These are phyloP conservation scores for Trichoderma citrinoviride DNA, from an alignment of 2,329 filamentous ascomycete genomes.

Conservation along the genomic window DNA sequence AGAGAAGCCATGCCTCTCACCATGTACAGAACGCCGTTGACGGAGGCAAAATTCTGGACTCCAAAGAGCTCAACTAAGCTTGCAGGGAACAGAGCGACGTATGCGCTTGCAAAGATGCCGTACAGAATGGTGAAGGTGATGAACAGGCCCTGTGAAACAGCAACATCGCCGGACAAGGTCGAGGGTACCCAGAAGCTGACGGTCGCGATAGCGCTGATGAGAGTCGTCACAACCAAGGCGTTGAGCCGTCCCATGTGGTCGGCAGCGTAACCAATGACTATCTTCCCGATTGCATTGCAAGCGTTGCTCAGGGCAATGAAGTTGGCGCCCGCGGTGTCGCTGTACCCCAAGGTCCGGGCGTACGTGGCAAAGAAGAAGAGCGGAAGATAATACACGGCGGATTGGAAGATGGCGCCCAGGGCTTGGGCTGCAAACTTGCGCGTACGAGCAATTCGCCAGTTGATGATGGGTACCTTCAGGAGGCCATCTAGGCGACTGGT, in stretches of 20 bases:
- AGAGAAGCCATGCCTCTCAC: constrained; percentile 7
- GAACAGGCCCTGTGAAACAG: constrained; percentile 1
- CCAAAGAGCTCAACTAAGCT: constrained; percentile 14
- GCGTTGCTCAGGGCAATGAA: constrained; percentile 6
- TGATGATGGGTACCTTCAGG: background rate
- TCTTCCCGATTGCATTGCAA: constrained; percentile 8
- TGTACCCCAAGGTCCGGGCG: constrained; percentile 7
- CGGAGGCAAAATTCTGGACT: background rate
- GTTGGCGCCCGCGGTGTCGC: constrained; percentile 11
- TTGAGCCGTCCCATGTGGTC: constrained; percentile 8
- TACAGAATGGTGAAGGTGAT: constrained; percentile 3
- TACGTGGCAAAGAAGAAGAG: constrained; percentile 15
- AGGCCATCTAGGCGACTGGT: constrained; percentile 3
- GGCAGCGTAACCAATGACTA: constrained; percentile 7
- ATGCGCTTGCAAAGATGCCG: constrained; percentile 10
- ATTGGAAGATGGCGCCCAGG: constrained; percentile 4
- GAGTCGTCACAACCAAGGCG: background rate
- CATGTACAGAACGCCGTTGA: constrained; percentile 13
- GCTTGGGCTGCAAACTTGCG: constrained; percentile 11
- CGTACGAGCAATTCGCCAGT: constrained; percentile 6
- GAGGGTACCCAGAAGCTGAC: constrained; percentile 8
- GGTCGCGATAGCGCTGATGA: constrained; percentile 2
- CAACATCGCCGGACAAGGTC: background rate
- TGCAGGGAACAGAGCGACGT: background rate
- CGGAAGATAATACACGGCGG: constrained; percentile 9